Percentiles rank a stretch among this genome's conserved stretches.
phyloP scores from a whole-genome alignment of 2,329 filamentous ascomycete genomes.

The Myriosclerotinia scirpicola region DNA sequence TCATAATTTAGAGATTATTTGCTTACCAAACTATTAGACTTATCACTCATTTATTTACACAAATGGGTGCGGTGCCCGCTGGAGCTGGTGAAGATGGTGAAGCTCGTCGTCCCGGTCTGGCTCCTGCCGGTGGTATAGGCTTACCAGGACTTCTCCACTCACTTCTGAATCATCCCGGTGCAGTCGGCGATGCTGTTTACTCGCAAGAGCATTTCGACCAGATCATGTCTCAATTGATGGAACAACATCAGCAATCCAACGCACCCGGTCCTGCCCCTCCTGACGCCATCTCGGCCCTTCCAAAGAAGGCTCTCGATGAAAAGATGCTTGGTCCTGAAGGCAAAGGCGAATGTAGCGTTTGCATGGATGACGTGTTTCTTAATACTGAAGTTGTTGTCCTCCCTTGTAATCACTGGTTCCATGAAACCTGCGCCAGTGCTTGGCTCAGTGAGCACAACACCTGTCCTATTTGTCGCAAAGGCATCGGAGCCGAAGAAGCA shows the following conservation, averaged over 20 bases:
- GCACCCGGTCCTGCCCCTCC: slow-evolving; percentile 80
- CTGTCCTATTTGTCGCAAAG: slow-evolving; percentile 74
- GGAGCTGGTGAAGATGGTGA: slow-evolving; percentile 29
- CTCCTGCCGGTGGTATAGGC: slow-evolving; percentile 42
- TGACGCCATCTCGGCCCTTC: slow-evolving; percentile 70
- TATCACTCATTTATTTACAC: slow-evolving; percentile 35
- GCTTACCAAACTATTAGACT: slow-evolving; percentile 38
- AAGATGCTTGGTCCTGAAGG: slow-evolving; percentile 64
- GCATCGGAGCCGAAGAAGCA: slow-evolving; percentile 34
- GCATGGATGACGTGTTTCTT: slow-evolving; percentile 78
- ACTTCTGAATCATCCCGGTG: slow-evolving; percentile 54
- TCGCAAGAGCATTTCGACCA: slow-evolving; percentile 87
- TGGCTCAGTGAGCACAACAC: slow-evolving; percentile 93
- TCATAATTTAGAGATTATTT: slow-evolving; percentile 32
- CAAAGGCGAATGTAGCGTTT: slow-evolving; percentile 88
- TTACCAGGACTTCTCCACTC: slow-evolving; percentile 54
- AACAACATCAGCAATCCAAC: slow-evolving; percentile 72
- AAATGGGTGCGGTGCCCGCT: slow-evolving; percentile 24
- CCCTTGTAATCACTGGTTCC: slow-evolving; percentile 93
- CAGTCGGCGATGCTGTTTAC: slow-evolving; percentile 78
- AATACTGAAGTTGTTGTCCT: slow-evolving; percentile 74
- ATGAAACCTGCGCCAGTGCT: slow-evolving; percentile 74
- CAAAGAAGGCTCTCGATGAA: slow-evolving; percentile 67
- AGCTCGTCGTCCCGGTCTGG: slow-evolving; percentile 40
- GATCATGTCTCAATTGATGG: slow-evolving; percentile 86